Evolutionary conservation across 176 grass and related monocot species (phyloP).

Genomic region (Saccharum spontaneum): DNA sequence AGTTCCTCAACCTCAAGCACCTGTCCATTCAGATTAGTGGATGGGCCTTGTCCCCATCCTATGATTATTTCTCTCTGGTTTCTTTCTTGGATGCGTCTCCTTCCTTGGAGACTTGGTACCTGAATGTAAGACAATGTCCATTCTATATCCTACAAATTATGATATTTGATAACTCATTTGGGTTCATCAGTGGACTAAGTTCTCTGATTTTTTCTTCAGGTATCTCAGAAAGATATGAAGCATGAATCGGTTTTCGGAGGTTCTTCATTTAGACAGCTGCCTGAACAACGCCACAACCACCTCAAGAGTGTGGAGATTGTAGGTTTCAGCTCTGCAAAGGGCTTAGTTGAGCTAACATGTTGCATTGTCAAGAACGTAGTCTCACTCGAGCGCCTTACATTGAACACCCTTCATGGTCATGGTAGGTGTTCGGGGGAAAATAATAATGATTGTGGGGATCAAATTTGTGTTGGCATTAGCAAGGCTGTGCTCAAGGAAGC

Average conservation of each 20-base stretch:
- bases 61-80: constrained; percentile 10
- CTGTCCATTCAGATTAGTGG: background rate
- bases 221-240: background rate
- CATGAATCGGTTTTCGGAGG: background rate
- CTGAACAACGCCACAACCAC: background rate
- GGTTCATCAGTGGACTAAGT: too few relatives aligned
- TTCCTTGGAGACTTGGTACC: background rate
- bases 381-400: too few relatives aligned
- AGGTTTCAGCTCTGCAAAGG: too few relatives aligned
- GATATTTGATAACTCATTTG: too few relatives aligned
- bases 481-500: background rate
- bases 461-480: background rate
- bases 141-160: background rate
- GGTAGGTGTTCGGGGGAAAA: background rate
- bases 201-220: too few relatives aligned
- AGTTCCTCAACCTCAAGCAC: constrained; percentile 15
- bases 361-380: too few relatives aligned
- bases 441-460: background rate
- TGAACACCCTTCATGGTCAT: too few relatives aligned
- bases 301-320: background rate
- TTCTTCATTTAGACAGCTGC: background rate
- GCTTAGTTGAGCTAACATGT: too few relatives aligned
- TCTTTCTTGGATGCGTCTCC: too few relatives aligned
- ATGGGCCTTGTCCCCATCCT: background rate
- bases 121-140: background rate